These are phyloP conservation scores for Hibiscus mutabilis DNA, from an alignment of 345 rosid species.

Conservation along the genomic window DNA sequence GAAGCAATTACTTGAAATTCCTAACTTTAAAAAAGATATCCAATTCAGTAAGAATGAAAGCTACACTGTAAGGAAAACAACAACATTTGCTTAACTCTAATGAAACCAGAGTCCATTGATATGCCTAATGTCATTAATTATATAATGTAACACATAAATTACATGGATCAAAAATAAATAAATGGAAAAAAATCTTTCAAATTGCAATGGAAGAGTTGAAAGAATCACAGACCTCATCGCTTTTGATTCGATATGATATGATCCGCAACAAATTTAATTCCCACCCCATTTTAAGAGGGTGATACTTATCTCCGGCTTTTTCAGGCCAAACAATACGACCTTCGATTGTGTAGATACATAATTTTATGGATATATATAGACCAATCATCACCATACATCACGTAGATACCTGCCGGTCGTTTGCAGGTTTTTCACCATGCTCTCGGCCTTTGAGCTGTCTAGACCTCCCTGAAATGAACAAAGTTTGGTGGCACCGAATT, in stretches of 20 bases:
- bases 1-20: too few species aligned
- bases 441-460: constrained; percentile 71
- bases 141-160: constrained; percentile 2
- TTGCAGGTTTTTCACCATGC: constrained; percentile 86
- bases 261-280: not conserved
- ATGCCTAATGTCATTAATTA: not conserved
- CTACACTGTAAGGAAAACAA: too few species aligned
- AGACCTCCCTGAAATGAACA: constrained; percentile 53
- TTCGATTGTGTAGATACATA: not conserved
- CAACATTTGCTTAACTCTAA: too few species aligned
- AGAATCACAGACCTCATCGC: not conserved
- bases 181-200: not conserved
- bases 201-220: not conserved
- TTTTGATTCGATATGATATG: not conserved
- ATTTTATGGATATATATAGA: not conserved
- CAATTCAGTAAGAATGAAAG: too few species aligned
- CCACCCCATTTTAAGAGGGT: not conserved
- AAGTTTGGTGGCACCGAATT: not conserved
- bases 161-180: constrained; percentile 8
- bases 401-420: constrained; percentile 84
- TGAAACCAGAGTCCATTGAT: not conserved
- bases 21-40: too few species aligned
- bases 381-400: constrained; percentile 63
- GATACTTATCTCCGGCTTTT: not conserved
- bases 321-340: not conserved